These are phyloP conservation scores for Xenoacremonium recifei DNA, from an alignment of 2,329 filamentous ascomycete genomes.

Conservation along the genomic window DNA sequence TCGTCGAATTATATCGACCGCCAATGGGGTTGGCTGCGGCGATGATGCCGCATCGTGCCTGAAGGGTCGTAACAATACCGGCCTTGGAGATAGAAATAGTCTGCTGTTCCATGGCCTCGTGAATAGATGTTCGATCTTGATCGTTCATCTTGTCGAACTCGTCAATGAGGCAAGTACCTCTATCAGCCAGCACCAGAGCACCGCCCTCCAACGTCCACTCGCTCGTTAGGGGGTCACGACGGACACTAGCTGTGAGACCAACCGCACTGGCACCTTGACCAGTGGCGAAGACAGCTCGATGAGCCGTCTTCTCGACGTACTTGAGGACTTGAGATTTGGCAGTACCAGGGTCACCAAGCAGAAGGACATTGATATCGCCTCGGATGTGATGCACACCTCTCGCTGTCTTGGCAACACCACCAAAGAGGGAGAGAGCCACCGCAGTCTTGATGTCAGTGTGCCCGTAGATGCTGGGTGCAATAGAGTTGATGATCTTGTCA, in stretches of 20 bases:
- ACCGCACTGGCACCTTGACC: conserved; percentile 96
- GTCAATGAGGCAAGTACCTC: conserved; percentile 93
- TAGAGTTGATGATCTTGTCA: conserved; percentile 88
- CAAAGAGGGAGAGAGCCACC: conserved; percentile 89
- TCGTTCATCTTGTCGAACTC: conserved; percentile 99
- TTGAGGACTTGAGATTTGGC: conserved; percentile 98
- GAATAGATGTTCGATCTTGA: conserved; percentile 94
- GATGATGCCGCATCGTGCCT: conserved; percentile 93
- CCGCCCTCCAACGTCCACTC: conserved; percentile 98
- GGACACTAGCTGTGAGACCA: conserved; percentile 94
- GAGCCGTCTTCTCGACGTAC: conserved; percentile 96
- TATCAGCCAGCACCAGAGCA: conserved; percentile 90
- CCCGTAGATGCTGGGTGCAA: conserved; percentile 96
- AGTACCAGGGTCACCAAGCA: conserved; percentile 95
- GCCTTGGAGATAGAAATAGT: conserved; percentile 99
- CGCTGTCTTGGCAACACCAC: conserved; percentile 89
- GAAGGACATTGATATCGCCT: conserved; percentile 95
- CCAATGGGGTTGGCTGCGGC: conserved; percentile 96
- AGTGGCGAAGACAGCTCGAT: conserved; percentile 94
- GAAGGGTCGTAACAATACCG: conserved; percentile 94
- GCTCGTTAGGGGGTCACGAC: conserved; percentile 89
- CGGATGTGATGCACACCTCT: conserved; percentile 86
- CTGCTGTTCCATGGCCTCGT: conserved; percentile 99
- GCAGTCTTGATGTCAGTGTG: conserved; percentile 97
- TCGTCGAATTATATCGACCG: conserved; percentile 93